Percentiles rank a stretch among this genome's conserved stretches.
phyloP scores from a whole-genome alignment of 192 early-diverging fungal species.

The Blastocladiella britannica region DNA sequence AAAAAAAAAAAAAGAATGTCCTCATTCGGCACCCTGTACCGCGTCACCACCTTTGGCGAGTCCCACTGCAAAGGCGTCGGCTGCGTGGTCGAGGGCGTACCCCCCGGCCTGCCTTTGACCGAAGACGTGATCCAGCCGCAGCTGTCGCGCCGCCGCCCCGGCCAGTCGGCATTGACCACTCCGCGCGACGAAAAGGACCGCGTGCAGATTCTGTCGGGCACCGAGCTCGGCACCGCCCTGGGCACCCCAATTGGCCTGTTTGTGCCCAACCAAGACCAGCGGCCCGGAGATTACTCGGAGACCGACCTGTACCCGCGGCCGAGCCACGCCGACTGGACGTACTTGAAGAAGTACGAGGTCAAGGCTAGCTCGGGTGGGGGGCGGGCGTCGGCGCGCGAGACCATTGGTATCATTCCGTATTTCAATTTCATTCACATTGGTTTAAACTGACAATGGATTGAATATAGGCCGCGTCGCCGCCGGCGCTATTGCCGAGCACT shows the following conservation, averaged over 20 bases:
- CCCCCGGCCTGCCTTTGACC: constrained; percentile 74
- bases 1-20: no score
- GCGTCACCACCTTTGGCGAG: constrained; percentile 90
- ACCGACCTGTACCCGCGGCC: constrained; percentile 90
- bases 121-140: constrained; percentile 86
- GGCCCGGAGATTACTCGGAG: constrained; percentile 88
- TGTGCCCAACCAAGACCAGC: constrained; percentile 86
- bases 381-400: constrained; percentile 81
- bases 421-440: not conserved
- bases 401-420: constrained; percentile 40
- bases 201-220: constrained; percentile 79
- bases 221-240: constrained; percentile 75
- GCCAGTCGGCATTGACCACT: constrained; percentile 87
- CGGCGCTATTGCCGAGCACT: constrained; percentile 96
- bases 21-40: constrained; percentile 62
- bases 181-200: constrained; percentile 93
- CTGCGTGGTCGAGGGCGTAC: constrained; percentile 86
- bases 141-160: constrained; percentile 76
- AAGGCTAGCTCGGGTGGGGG: constrained; percentile 92
- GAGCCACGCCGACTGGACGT: constrained; percentile 95
- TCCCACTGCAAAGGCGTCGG: constrained; percentile 97
- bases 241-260: constrained; percentile 87
- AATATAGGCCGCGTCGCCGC: constrained; percentile 72
- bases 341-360: constrained; percentile 83
- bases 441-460: constrained; percentile 1